phyloP scores from a whole-genome alignment of 352 stramenopile genomes.

The Phytophthora constricta region DNA sequence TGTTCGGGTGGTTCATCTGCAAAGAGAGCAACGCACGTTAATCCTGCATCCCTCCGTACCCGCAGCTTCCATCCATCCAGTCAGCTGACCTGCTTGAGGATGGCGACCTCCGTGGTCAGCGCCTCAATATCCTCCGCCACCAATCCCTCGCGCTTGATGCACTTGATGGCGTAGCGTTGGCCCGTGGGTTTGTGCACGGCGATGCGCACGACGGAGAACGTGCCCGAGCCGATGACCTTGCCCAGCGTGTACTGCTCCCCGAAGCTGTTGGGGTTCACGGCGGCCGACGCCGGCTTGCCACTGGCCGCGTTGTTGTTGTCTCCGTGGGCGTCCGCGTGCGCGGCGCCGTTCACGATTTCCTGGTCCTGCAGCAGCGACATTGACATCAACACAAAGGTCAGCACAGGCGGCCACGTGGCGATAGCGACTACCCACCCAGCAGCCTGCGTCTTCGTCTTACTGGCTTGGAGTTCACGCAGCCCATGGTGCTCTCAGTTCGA shows the following conservation, averaged over 20 bases:
- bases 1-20: slow-evolving; percentile 93
- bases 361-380: too few relatives aligned
- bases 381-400: slow-evolving; percentile 3
- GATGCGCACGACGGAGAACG: slow-evolving; percentile 90
- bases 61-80: background rate
- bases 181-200: slow-evolving; percentile 83
- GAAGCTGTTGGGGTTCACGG: slow-evolving; percentile 74
- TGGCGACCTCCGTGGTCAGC: slow-evolving; percentile 86
- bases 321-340: slow-evolving; percentile 41
- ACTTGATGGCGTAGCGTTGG: slow-evolving; percentile 92
- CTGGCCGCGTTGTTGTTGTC: slow-evolving; percentile 38
- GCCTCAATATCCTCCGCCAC: slow-evolving; percentile 86
- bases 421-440: too few relatives aligned
- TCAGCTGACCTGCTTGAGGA: slow-evolving; percentile 78
- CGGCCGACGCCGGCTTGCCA: slow-evolving; percentile 23
- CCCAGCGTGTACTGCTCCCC: slow-evolving; percentile 87
- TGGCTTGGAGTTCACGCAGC: slow-evolving; percentile 78
- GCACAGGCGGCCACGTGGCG: too few relatives aligned
- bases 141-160: slow-evolving; percentile 91
- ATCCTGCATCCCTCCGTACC: background rate
- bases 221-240: slow-evolving; percentile 90
- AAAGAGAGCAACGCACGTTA: slow-evolving; percentile 12
- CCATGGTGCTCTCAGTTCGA: slow-evolving; percentile 47
- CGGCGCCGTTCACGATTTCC: slow-evolving; percentile 53
- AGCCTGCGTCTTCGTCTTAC: too few relatives aligned